phyloP scores from a whole-genome alignment of 768 basidiomycete species.

The Rhodosporidiobolus sp. region DNA sequence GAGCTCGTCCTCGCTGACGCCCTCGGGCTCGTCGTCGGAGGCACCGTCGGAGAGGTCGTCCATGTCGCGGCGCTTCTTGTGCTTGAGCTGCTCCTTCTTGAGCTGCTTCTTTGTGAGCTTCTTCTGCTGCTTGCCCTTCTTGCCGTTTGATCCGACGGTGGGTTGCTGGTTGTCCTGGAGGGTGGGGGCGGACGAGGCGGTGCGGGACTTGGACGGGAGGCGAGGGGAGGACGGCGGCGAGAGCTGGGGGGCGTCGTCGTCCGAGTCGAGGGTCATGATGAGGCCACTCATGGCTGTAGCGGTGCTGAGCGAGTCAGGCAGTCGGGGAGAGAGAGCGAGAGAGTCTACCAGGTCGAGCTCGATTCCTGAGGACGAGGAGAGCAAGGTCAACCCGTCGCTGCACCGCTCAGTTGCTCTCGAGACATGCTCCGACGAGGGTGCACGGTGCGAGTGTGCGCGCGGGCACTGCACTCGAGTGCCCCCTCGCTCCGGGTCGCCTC shows the following conservation, averaged over 20 bases:
- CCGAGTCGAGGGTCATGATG: constrained; percentile 44
- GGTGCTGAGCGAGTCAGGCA: not conserved
- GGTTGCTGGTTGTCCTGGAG: not conserved
- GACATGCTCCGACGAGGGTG: too few species aligned
- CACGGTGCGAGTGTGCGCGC: too few species aligned
- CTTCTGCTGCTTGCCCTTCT: constrained; percentile 11
- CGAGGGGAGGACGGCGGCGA: not conserved
- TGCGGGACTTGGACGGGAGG: not conserved
- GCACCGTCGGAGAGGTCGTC: not conserved
- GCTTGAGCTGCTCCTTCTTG: constrained; percentile 15
- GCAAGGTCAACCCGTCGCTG: not conserved
- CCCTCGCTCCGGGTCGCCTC: not conserved
- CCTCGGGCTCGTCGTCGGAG: constrained; percentile 7
- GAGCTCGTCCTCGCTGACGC: constrained; percentile 4
- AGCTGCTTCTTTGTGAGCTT: constrained; percentile 10
- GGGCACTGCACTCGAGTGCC: not conserved
- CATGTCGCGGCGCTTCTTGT: constrained; percentile 5
- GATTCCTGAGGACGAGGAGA: not conserved
- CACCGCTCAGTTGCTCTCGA: not conserved
- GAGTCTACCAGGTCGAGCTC: not conserved
- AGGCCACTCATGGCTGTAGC: constrained; percentile 32
- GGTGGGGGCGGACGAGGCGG: not conserved
- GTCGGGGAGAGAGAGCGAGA: not conserved
- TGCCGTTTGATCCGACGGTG: not conserved
- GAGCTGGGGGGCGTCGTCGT: constrained; percentile 36